These are phyloP conservation scores for Russula brevipes DNA, from an alignment of 768 basidiomycete species.

Conservation along the genomic window DNA sequence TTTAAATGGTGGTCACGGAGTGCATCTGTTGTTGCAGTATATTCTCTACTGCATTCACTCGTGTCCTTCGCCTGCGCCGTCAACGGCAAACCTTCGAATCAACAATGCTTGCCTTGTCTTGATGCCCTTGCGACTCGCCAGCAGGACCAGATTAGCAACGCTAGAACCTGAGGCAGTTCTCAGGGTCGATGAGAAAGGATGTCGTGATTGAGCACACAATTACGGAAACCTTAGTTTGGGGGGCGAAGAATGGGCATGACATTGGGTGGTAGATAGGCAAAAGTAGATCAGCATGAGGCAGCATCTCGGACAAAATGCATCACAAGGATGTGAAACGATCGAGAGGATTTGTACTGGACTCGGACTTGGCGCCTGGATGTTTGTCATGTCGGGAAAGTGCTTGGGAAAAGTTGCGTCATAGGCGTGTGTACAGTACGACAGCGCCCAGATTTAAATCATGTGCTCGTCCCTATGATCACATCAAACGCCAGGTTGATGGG, in stretches of 20 bases:
- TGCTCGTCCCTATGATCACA: background rate
- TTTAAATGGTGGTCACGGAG: no score
- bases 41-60: no score
- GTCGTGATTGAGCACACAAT: no score
- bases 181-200: background rate
- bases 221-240: background rate
- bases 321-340: background rate
- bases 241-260: background rate
- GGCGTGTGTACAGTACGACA: background rate
- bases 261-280: background rate
- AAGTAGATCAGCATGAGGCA: background rate
- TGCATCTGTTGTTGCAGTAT: no score
- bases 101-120: no score
- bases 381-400: background rate
- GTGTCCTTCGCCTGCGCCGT: no score
- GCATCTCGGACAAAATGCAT: background rate
- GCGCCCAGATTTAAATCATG: background rate
- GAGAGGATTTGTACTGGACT: background rate
- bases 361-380: background rate
- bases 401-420: constrained; percentile 2
- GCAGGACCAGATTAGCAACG: background rate
- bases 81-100: no score
- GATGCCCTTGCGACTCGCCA: background rate
- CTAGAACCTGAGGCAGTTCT: background rate
- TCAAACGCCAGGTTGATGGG: background rate